Evolutionary conservation across 352 stramenopile genomes (phyloP).

Genomic region (Phytophthora aleatoria): DNA sequence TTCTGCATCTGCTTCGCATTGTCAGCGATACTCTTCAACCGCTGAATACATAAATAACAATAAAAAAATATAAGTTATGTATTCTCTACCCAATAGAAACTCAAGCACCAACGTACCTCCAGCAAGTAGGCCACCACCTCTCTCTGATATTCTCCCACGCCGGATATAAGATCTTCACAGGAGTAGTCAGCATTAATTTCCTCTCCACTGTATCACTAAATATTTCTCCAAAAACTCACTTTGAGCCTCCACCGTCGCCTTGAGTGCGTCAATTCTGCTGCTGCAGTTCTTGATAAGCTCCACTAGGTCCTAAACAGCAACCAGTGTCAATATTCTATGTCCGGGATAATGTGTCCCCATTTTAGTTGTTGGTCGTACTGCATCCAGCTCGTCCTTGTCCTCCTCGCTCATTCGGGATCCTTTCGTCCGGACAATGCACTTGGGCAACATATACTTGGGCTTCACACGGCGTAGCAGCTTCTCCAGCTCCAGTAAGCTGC

Average conservation of each 20-base stretch:
- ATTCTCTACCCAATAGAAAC: background rate
- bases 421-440: conserved; percentile 66
- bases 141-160: conserved; percentile 56
- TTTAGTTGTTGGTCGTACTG: conserved; percentile 29
- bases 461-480: conserved; percentile 49
- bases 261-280: conserved; percentile 60
- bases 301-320: conserved; percentile 52
- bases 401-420: conserved; percentile 65
- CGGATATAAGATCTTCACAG: conserved; percentile 26
- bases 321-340: conserved; percentile 2
- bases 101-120: conserved; percentile 38
- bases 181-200: background rate
- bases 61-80: background rate
- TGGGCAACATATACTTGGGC: conserved; percentile 64
- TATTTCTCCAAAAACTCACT: conserved; percentile 20
- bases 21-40: conserved; percentile 66
- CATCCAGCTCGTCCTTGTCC: conserved; percentile 81
- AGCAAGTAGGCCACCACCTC: conserved; percentile 78
- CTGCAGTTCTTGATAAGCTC: conserved; percentile 79
- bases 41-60: conserved; percentile 30
- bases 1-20: conserved; percentile 80
- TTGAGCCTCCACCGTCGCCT: conserved; percentile 39
- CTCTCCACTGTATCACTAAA: background rate
- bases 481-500: conserved; percentile 59
- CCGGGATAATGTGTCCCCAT: conserved; percentile 3